Base-by-base conservation (phyloP, 2,329 filamentous ascomycete species). In the Emergomyces pasteurianus region DNA sequence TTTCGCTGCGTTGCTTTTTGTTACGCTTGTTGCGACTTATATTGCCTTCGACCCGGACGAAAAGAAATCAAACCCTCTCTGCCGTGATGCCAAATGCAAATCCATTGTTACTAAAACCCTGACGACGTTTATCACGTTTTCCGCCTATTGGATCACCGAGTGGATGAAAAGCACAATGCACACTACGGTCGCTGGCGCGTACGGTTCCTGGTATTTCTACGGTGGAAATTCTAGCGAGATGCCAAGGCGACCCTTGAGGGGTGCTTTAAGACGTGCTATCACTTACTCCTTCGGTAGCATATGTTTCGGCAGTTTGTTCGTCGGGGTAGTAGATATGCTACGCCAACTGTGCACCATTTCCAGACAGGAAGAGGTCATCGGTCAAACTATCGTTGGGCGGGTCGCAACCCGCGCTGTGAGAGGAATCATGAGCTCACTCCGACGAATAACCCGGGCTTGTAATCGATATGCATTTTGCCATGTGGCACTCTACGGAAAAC, bases 241-340 rank as follows among this genome's bases (percentile, higher is more conserved):
- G 68, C 90, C 92, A 36, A 86, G 83, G 64, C 86, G 86, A 12
- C 86, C 90, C 0, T 96, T 92, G 0, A 84, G 90, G 14, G 89
- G 90, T n/a, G 89, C 92, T 0, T 82, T 94, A 65, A 86, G 83
- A 67, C 85, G 92, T 16, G 84, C 91, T 0, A 79, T 94, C 63
- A 96, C 92, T 0, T 94, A 94, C 77, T 94, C 88, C 67, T 96
- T 96, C 63, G 92, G 92, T 18, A 94, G 89, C 65, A 94, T 97
- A 73, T 88, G 86, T 65, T 79, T 96, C 14, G 92, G 92, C 3
- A 95, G 89, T 67, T 74, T 97, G 65, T 73, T 96, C 3, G 87
- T 96, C 16, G 91, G 92, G 34, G 84, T 96, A 57, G 87, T 97
- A 75, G 90, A 96, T 70, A 85, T 89, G 68, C 74, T 96, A 21